Base-by-base conservation (phyloP, 495 filamentous ascomycete species). In the Neurospora cerealis region DNA sequence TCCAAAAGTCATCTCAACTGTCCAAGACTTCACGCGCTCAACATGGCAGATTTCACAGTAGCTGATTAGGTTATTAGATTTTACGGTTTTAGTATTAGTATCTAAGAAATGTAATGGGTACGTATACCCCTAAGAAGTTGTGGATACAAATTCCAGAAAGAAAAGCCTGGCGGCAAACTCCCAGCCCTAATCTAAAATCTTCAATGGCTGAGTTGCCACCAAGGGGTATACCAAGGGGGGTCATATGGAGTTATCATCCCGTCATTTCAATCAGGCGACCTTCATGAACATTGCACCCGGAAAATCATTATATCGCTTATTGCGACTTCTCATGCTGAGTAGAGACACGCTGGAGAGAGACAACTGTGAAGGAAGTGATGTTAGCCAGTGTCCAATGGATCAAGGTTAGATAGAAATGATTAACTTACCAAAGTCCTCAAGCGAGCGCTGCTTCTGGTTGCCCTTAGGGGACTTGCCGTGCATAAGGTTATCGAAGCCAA, bases 401-500 rank as follows among this genome's bases (percentile, higher is more conserved):
- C 6, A 46, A 28, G 34, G 21, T 39, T 37, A 71, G 3, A 36
- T 42, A 6, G 54, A 74, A 62, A 28, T 9, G 28, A 66, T 19
- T 34, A 76, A 86, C 91, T 88, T 88, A 66, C 54, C 87, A 75
- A 97, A 95, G 82, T 97, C 94, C 84, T 97, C 94, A 74, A 93
- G 83, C 2, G 88, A 90, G 72, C 92, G 86, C 84, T 95, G 90
- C 83, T 91, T 92, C 75, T 87, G 85, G 80, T 88, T 90, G 81
- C 90, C 90, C 84, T 92, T 92, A 70, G 88, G 89, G 73, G 88
- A 89, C 86, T 93, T 93, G 80, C 93, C 92, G 83, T 97, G 93
- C 92, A 96, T 95, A 74, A 97, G 86, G 86, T 95, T 93, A 83
- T 97, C 92, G 82, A 97, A 96, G 66, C 88, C 88, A 41, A 85